Conservation (phyloP, 352 stramenopile species). For the Phytophthora tubulina region DNA sequence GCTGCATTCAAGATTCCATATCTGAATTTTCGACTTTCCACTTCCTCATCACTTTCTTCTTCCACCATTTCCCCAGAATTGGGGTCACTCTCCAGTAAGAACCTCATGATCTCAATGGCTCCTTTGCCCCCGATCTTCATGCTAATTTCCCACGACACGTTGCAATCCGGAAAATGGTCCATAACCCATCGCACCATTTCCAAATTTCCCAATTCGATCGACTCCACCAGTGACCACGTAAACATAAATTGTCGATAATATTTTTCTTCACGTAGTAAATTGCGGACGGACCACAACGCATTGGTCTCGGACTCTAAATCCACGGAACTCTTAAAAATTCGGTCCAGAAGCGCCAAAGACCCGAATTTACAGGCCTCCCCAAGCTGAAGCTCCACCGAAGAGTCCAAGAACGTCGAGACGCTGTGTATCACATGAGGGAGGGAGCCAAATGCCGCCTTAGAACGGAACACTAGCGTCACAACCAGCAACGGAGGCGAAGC, state of each 20-base stretch:
- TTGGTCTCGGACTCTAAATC: background rate
- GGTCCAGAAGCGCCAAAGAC: slow-evolving; percentile 5
- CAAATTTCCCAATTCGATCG: background rate
- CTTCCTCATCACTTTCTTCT: too few relatives aligned
- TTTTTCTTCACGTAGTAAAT: background rate
- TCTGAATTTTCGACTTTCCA: too few relatives aligned
- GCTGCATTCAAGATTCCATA: too few relatives aligned
- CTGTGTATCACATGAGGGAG: slow-evolving; percentile 4
- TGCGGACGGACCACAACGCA: background rate
- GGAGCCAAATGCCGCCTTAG: background rate
- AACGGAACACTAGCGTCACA: slow-evolving; percentile 3
- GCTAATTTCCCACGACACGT: too few relatives aligned
- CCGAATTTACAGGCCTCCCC: background rate
- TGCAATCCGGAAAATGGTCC: background rate
- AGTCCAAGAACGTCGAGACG: slow-evolving; percentile 11
- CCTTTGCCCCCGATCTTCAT: too few relatives aligned
- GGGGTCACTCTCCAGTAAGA: too few relatives aligned
- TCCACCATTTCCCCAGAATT: too few relatives aligned
- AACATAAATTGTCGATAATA: background rate
- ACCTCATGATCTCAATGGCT: too few relatives aligned
- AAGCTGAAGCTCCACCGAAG: slow-evolving; percentile 7
- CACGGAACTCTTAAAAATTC: background rate
- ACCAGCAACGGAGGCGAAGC: background rate
- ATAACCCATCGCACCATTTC: background rate
- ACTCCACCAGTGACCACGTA: background rate